Evolutionary conservation across 768 basidiomycete species (phyloP).

Genomic region (Rhodotorula sphaerocarpa): DNA sequence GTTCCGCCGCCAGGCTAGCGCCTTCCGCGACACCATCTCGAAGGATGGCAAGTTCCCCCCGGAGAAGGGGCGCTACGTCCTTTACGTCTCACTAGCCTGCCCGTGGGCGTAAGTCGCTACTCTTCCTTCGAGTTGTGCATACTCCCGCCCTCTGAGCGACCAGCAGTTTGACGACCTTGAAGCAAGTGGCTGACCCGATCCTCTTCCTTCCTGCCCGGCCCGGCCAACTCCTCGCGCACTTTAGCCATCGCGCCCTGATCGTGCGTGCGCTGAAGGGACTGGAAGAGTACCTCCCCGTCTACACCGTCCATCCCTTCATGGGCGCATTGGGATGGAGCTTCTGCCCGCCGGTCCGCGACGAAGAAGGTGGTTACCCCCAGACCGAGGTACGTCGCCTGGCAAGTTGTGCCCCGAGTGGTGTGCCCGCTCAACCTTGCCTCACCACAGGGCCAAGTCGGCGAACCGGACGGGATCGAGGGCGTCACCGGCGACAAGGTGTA

Average conservation of each 20-base stretch:
- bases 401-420: not conserved
- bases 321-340: constrained; percentile 47
- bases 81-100: constrained; percentile 80
- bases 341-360: constrained; percentile 33
- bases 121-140: too few relatives aligned
- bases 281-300: constrained; percentile 70
- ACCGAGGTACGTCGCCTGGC: not conserved
- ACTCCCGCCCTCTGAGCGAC: too few relatives aligned
- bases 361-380: constrained; percentile 23
- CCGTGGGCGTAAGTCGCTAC: constrained; percentile 63
- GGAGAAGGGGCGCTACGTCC: constrained; percentile 78
- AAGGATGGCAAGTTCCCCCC: constrained; percentile 59
- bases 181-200: not conserved
- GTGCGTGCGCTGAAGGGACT: constrained; percentile 84
- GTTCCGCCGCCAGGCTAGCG: constrained; percentile 54
- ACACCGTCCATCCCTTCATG: constrained; percentile 79
- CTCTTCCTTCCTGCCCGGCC: too few relatives aligned
- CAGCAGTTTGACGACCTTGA: not conserved
- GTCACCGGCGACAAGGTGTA: constrained; percentile 41
- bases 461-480: constrained; percentile 64
- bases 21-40: constrained; percentile 55
- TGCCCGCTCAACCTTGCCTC: not conserved
- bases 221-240: not conserved
- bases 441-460: constrained; percentile 43
- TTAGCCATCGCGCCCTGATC: constrained; percentile 67